A percentile compares a stretch with the other conserved stretches of the same genome.
Evolutionary conservation across 2,329 filamentous ascomycete species (phyloP).

Genomic region (Alternaria atra): DNA sequence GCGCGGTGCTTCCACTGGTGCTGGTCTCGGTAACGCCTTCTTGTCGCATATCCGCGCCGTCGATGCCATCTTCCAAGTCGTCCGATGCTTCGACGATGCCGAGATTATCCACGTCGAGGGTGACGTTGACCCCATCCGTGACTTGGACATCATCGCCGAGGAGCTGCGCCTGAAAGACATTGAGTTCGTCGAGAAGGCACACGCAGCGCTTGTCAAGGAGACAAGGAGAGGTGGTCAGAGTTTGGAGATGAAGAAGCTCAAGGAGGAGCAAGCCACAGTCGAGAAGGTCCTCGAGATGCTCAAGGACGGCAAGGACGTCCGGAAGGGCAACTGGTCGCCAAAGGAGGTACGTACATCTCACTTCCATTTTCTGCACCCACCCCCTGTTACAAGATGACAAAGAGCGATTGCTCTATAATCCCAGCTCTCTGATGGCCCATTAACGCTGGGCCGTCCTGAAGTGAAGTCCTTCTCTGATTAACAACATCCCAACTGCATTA

Average conservation of each 20-base stretch:
- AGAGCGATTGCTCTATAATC: constrained; percentile 96
- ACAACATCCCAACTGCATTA: constrained; percentile 17
- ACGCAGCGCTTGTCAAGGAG: constrained; percentile 92
- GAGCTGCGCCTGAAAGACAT: constrained; percentile 98
- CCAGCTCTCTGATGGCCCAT: constrained; percentile 99
- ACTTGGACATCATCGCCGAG: constrained; percentile 95
- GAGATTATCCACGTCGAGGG: constrained; percentile 99
- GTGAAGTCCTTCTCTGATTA: constrained; percentile 79
- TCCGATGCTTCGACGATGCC: constrained; percentile 96
- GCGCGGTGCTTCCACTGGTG: constrained; percentile 93
- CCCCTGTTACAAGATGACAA: constrained; percentile 85
- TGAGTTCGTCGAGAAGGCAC: constrained; percentile 95
- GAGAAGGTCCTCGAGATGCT: constrained; percentile 87
- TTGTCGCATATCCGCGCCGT: constrained; percentile 98
- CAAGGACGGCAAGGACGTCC: constrained; percentile 89
- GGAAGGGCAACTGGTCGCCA: constrained; percentile 85
- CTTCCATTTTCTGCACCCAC: constrained; percentile 9
- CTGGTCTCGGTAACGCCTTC: constrained; percentile 96
- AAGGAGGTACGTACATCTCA: constrained; percentile 82
- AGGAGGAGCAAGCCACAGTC: constrained; percentile 91
- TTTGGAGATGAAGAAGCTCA: constrained; percentile 97
- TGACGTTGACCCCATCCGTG: constrained; percentile 92
- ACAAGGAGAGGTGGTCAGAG: constrained; percentile 93
- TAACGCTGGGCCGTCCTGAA: constrained; percentile 85
- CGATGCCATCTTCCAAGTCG: constrained; percentile 97